These are phyloP conservation scores for Perilla frutescens DNA, from an alignment of 257 asterid genomes.

Conservation along the genomic window DNA sequence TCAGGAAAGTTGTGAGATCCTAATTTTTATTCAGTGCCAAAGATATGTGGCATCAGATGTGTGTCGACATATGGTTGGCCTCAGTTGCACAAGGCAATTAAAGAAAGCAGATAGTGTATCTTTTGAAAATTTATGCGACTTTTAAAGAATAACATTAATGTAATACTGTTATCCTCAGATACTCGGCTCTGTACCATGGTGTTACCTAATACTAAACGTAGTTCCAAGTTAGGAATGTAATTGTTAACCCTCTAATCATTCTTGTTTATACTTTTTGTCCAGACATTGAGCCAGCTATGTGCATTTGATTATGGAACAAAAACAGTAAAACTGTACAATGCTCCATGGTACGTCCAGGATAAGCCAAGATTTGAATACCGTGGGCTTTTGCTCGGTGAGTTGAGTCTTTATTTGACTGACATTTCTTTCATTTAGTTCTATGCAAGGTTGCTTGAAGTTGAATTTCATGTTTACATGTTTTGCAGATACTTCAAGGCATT, in stretches of 20 bases:
- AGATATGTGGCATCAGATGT: conserved; percentile 19
- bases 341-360: conserved; percentile 94
- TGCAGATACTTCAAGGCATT: conserved; percentile 94
- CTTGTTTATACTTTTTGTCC: conserved; percentile 38
- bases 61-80: conserved; percentile 20
- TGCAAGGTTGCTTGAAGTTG: conserved; percentile 18
- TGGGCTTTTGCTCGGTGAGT: conserved; percentile 80
- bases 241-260: conserved; percentile 29
- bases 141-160: background rate
- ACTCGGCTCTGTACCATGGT: conserved; percentile 19
- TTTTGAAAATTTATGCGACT: conserved; percentile 10
- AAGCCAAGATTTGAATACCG: conserved; percentile 86
- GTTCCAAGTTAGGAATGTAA: conserved; percentile 9
- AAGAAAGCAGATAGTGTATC: conserved; percentile 7
- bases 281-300: conserved; percentile 93
- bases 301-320: conserved; percentile 75
- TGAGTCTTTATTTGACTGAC: conserved; percentile 29
- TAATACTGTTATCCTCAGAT: conserved; percentile 4
- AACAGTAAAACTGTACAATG: conserved; percentile 64
- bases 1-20: conserved; percentile 30
- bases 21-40: conserved; percentile 21
- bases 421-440: conserved; percentile 24
- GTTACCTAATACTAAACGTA: conserved; percentile 8
- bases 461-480: conserved; percentile 30
- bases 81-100: conserved; percentile 17